phyloP scores from a whole-genome alignment of 345 rosid genomes.

The Excoecaria agallocha region DNA sequence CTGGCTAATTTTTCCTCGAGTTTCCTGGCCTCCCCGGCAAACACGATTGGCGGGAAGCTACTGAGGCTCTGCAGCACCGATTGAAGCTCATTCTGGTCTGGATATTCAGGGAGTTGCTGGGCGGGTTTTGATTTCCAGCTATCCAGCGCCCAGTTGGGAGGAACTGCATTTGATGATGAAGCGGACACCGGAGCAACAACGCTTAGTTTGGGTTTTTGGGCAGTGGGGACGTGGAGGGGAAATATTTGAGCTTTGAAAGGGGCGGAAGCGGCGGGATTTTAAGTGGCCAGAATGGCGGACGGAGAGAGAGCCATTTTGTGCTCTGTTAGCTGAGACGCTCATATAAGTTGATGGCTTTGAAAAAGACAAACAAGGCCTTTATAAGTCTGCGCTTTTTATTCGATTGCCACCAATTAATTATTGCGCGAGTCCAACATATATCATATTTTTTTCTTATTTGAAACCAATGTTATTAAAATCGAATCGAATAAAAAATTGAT shows the following conservation, averaged over 20 bases:
- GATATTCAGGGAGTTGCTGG: slow-evolving; percentile 38
- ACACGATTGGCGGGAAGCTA: too few species aligned
- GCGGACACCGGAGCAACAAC: slow-evolving; percentile 18
- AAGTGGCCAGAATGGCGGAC: slow-evolving; percentile 19
- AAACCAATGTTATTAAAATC: too few species aligned
- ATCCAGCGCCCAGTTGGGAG: slow-evolving; percentile 31
- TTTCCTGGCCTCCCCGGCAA: too few species aligned
- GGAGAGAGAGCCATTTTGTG: slow-evolving; percentile 22
- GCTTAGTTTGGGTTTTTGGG: slow-evolving; percentile 11
- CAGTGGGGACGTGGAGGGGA: slow-evolving; percentile 3
- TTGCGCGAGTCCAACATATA: too few species aligned
- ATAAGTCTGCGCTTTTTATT: too few species aligned
- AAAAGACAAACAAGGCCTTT: not conserved
- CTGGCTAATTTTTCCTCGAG: slow-evolving; percentile 45
- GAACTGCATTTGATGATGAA: not conserved
- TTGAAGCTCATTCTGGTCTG: slow-evolving; percentile 27
- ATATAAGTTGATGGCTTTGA: not conserved
- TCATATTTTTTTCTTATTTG: too few species aligned
- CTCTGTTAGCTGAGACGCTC: not conserved
- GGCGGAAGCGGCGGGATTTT: slow-evolving; percentile 11
- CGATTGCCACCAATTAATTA: too few species aligned
- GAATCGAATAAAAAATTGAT: too few species aligned
- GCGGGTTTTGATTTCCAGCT: slow-evolving; percentile 40
- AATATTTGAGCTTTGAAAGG: slow-evolving; percentile 5
- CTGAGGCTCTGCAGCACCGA: too few species aligned